Conservation (phyloP, 176 grass and related monocot species). For the Aegilops speltoides region DNA sequence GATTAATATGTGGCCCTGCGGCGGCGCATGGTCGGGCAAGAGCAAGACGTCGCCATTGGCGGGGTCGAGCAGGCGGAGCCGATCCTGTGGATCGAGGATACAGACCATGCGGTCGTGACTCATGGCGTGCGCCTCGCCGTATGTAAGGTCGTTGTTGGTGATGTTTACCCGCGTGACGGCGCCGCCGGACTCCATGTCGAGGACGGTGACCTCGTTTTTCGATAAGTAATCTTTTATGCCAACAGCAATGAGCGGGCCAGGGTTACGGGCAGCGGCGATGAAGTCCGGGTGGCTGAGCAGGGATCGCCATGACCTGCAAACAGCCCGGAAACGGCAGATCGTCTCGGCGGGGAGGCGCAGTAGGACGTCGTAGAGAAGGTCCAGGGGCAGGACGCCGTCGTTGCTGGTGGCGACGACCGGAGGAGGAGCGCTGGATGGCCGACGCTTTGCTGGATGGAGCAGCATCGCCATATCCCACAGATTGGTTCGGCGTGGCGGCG, state of each 20-base stretch:
- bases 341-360: not conserved
- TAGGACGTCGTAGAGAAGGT: not conserved
- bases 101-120: not conserved
- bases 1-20: not conserved
- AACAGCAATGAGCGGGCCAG: not conserved
- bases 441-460: not conserved
- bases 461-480: too few relatives aligned
- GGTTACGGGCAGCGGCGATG: not conserved
- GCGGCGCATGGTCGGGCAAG: not conserved
- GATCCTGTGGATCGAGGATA: not conserved
- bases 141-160: not conserved
- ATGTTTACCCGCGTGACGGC: not conserved
- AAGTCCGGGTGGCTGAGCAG: not conserved
- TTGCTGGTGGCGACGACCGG: not conserved
- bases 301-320: not conserved
- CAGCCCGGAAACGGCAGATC: not conserved
- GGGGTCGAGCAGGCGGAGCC: not conserved
- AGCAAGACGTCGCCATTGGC: not conserved
- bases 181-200: not conserved
- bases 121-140: not conserved
- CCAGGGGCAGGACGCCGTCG: not conserved
- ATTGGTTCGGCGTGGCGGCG: too few relatives aligned
- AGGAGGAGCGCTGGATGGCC: not conserved
- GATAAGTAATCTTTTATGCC: not conserved
- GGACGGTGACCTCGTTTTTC: not conserved